phyloP scores from a whole-genome alignment of 2,329 filamentous ascomycete genomes.

The Aspergillus japonicus region DNA sequence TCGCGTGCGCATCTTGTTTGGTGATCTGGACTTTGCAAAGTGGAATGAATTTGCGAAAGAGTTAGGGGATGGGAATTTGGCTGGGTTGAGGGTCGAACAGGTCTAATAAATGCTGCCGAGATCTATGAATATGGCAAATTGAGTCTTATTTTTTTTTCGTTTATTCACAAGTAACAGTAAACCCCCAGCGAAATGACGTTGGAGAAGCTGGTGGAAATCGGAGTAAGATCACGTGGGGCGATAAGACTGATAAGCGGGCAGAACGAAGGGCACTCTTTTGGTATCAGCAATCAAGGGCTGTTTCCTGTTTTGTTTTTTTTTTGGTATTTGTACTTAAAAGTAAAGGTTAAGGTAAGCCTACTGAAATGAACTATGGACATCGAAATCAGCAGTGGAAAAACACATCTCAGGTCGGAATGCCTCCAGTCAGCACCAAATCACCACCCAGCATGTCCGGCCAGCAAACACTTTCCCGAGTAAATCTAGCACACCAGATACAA shows the following conservation, averaged over 20 bases:
- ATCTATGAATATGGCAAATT: background rate
- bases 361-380: background rate
- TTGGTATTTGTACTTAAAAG: background rate
- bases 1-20: slow-evolving; percentile 35
- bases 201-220: background rate
- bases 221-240: background rate
- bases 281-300: background rate
- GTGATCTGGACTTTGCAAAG: background rate
- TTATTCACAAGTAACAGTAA: background rate
- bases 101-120: background rate
- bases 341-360: background rate
- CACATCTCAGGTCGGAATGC: background rate
- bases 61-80: no score
- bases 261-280: background rate
- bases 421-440: background rate
- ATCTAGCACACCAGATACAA: background rate
- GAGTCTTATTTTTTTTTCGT: background rate
- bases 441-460: background rate
- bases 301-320: background rate
- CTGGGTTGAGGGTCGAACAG: background rate
- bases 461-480: background rate
- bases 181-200: background rate
- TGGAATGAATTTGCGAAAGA: background rate
- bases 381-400: background rate
- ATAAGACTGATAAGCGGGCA: background rate